These are phyloP conservation scores for Fusarium solani-melongenae DNA, from an alignment of 2,329 filamentous ascomycete species.

Conservation along the genomic window DNA sequence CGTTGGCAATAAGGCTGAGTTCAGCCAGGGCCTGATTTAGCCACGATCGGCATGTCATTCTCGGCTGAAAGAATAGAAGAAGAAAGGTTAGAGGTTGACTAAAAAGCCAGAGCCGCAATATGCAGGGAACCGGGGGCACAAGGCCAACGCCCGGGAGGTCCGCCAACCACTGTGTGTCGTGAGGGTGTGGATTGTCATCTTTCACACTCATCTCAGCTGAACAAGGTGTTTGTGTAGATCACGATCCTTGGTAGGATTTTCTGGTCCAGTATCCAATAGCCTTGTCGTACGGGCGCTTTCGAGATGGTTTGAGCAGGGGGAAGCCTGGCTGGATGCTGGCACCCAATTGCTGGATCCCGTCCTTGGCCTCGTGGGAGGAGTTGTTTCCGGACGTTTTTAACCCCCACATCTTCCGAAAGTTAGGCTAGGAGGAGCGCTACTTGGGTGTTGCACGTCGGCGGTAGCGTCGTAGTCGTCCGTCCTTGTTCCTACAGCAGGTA, in stretches of 20 bases:
- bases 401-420: conserved; percentile 15
- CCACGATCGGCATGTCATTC: conserved; percentile 31
- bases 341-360: neutral
- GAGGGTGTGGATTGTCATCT: conserved; percentile 3
- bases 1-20: conserved; percentile 34
- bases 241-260: conserved; percentile 6
- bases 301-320: neutral
- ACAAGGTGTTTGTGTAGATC: conserved; percentile 17
- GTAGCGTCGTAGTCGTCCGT: neutral
- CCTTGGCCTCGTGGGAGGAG: neutral
- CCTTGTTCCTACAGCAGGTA: conserved; percentile 14
- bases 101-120: conserved; percentile 25
- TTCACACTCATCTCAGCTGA: conserved; percentile 23
- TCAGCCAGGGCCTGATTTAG: conserved; percentile 15
- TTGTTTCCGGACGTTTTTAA: neutral
- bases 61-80: conserved; percentile 34
- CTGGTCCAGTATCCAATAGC: conserved; percentile 6
- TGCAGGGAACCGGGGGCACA: conserved; percentile 21
- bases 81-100: conserved; percentile 10
- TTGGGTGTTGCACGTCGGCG: neutral
- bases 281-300: neutral
- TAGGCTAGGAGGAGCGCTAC: neutral
- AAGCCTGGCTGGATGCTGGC: neutral
- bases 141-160: neutral
- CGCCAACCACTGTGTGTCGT: conserved; percentile 23